Evolutionary conservation across 495 filamentous ascomycete genomes (phyloP).

Genomic region (Annulohypoxylon bovei): DNA sequence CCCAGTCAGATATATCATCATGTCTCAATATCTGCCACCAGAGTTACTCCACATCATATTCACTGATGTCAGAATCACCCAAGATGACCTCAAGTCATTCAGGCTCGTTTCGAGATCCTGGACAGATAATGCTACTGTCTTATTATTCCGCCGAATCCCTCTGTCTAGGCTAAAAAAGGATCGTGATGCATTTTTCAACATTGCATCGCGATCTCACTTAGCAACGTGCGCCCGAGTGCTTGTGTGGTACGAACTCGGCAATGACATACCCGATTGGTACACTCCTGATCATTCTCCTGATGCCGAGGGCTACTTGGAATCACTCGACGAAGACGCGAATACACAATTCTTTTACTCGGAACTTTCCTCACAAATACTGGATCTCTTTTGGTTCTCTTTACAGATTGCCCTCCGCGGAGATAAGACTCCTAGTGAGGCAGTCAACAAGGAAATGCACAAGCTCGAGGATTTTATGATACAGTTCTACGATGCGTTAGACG

Average conservation of each 20-base stretch:
- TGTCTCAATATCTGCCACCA: neutral
- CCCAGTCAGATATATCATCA: neutral
- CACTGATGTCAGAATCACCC: neutral
- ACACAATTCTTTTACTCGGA: neutral
- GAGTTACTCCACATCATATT: slow-evolving; percentile 7
- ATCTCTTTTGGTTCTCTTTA: slow-evolving; percentile 13
- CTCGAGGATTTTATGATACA: neutral
- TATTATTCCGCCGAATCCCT: slow-evolving; percentile 4
- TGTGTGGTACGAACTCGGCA: slow-evolving; percentile 15
- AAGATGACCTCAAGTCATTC: slow-evolving; percentile 7
- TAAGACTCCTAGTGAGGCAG: too few relatives aligned
- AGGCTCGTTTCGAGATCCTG: neutral
- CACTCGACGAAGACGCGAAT: neutral
- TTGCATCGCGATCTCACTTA: neutral
- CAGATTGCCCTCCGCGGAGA: neutral
- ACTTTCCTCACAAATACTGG: neutral
- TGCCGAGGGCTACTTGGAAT: neutral
- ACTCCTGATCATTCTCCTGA: neutral
- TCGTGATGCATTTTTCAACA: slow-evolving; percentile 15
- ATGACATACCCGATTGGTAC: neutral
- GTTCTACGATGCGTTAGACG: slow-evolving; percentile 8
- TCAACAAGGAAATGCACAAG: neutral
- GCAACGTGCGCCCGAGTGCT: neutral
- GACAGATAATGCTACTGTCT: neutral
- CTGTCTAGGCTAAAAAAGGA: slow-evolving; percentile 10